Conservation (phyloP, 2,329 filamentous ascomycete species). For the Huntiella abstrusa region DNA sequence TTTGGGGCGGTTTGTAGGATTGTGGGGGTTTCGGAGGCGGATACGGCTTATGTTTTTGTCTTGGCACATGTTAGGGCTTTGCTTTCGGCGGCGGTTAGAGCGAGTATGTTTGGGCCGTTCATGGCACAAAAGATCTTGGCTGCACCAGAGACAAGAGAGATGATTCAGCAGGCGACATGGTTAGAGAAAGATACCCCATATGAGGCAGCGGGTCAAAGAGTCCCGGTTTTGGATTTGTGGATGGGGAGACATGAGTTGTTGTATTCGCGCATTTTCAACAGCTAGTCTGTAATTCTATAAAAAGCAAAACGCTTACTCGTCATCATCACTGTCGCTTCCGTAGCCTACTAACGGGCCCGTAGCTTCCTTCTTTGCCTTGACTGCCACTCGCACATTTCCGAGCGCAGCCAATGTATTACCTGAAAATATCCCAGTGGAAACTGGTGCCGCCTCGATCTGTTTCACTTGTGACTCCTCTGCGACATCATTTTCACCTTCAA, state of each 20-base stretch:
- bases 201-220: slow-evolving; percentile 53
- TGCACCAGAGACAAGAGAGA: slow-evolving; percentile 33
- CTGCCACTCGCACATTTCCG: slow-evolving; percentile 36
- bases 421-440: slow-evolving; percentile 55
- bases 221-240: slow-evolving; percentile 68
- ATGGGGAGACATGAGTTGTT: slow-evolving; percentile 64
- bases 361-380: slow-evolving; percentile 32
- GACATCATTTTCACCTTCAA: slow-evolving; percentile 36
- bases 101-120: slow-evolving; percentile 63
- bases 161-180: slow-evolving; percentile 39
- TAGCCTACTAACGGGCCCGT: slow-evolving; percentile 70
- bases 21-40: slow-evolving; percentile 38
- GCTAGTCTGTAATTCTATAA: slow-evolving; percentile 26
- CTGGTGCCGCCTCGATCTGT: slow-evolving; percentile 15
- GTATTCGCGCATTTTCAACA: slow-evolving; percentile 78
- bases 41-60: slow-evolving; percentile 57
- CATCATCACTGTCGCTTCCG: slow-evolving; percentile 44
- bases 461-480: slow-evolving; percentile 32
- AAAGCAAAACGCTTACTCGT: slow-evolving; percentile 11
- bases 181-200: slow-evolving; percentile 38
- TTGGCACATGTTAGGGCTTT: slow-evolving; percentile 60
- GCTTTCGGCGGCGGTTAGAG: slow-evolving; percentile 56
- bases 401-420: slow-evolving; percentile 66
- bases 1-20: slow-evolving; percentile 47
- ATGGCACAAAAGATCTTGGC: slow-evolving; percentile 59